Evolutionary conservation across 2,329 filamentous ascomycete species (phyloP).

Genomic region (Colletotrichum truncatum): DNA sequence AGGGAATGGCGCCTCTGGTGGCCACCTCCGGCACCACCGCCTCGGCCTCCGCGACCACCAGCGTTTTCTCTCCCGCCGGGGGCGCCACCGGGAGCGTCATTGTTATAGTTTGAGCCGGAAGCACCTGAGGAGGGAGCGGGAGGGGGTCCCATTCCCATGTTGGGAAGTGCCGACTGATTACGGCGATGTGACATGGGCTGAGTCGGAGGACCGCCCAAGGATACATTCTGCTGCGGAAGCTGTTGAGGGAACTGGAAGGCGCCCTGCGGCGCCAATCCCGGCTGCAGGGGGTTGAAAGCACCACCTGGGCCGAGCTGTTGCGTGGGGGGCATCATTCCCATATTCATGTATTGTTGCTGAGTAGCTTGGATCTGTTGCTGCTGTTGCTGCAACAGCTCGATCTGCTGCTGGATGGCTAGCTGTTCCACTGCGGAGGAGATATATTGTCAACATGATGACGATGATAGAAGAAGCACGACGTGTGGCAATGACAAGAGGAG

Average conservation of each 20-base stretch:
- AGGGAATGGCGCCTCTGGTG: conserved; percentile 96
- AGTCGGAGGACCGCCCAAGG: conserved; percentile 75
- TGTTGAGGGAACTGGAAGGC: conserved; percentile 91
- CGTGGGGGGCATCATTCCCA: conserved; percentile 91
- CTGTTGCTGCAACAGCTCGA: conserved; percentile 95
- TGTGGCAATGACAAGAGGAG: not conserved
- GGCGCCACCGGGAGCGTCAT: conserved; percentile 74
- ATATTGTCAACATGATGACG: conserved; percentile 34
- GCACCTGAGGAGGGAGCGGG: conserved; percentile 93
- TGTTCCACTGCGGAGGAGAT: conserved; percentile 79
- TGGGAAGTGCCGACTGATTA: conserved; percentile 96
- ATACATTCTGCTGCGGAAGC: conserved; percentile 76
- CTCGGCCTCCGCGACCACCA: conserved; percentile 75
- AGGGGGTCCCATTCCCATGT: conserved; percentile 87
- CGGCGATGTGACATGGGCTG: conserved; percentile 91
- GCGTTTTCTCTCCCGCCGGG: conserved; percentile 72
- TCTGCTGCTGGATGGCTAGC: conserved; percentile 96
- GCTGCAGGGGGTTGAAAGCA: conserved; percentile 81
- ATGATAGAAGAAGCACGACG: not conserved
- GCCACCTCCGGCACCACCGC: conserved; percentile 74
- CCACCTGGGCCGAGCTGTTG: conserved; percentile 77
- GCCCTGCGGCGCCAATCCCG: conserved; percentile 80
- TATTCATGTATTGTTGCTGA: conserved; percentile 97
- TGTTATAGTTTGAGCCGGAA: conserved; percentile 80
- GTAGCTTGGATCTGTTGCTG: conserved; percentile 97